Base-by-base conservation (phyloP, 2,329 filamentous ascomycete species). In the Basipetospora chlamydospora region DNA sequence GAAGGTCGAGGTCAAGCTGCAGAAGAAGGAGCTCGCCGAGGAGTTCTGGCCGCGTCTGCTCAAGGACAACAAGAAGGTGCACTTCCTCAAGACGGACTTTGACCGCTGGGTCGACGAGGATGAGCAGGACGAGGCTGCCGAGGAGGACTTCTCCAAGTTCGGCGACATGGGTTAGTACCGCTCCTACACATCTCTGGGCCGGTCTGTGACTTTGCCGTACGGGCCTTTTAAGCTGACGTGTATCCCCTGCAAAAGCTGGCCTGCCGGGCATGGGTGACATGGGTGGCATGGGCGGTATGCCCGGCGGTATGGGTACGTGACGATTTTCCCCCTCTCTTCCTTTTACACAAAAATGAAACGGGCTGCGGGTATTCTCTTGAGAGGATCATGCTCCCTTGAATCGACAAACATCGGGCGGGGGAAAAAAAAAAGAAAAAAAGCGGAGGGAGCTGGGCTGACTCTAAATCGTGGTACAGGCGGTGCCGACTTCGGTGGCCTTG, bases 21-120 rank as follows among this genome's bases (percentile, higher is more conserved):
- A 84, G 63, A 98, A 98, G 82, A 95, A 95, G 78, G 86, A 93
- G 55, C 71, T 90, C 46, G 83, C 86, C 63, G 76, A 85, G 53
- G 85, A 90, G 62, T 96, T 80, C 74, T 98, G 90, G 90, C 87
- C 87, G 44, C 77, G 90, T 45, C 72, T 98, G 52, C 71, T 95
- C 57, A 95, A 95, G 77, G 83, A 88, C 42, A 60, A 67, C 47
- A 80, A 84, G 71, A 94, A 85, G 69, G 65, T 83, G 38, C 90
- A 96, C 66, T 98, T 86, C 74, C 64, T 98, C 53, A 94, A 94
- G 79, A 96, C 90, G 46, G 81, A 98, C 66, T 98, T 98, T 51
- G 87, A 95, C 68, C 95, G 94, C 80, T 95, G 87, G 87, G 83
- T 94, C 52, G 87, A 95, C 49, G 85, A 95, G 74, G 87, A 98